Evolutionary conservation across 306 rosid genomes (phyloP).

Genomic region (Sechiopsis laciniata): DNA sequence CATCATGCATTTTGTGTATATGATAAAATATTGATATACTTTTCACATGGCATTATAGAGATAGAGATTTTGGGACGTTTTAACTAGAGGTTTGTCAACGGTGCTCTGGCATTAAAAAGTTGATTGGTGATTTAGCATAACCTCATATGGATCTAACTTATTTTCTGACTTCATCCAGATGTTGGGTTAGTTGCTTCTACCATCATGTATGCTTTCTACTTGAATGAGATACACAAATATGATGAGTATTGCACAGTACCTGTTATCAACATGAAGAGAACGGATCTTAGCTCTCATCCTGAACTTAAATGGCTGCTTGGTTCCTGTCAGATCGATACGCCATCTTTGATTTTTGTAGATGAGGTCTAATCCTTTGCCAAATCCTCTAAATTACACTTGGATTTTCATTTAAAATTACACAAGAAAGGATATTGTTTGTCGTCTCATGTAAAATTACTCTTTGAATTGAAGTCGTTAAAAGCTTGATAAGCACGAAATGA

Average conservation of each 20-base stretch:
- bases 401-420: not conserved
- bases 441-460: not conserved
- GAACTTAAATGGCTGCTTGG: constrained; percentile 78
- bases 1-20: not conserved
- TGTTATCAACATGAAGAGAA: constrained; percentile 65
- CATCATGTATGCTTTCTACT: constrained; percentile 73
- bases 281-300: constrained; percentile 51
- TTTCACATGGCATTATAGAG: not conserved
- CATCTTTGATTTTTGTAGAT: constrained; percentile 61
- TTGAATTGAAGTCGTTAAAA: not conserved
- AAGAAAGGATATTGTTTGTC: not conserved
- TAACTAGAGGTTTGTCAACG: too few relatives aligned
- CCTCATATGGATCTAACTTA: constrained; percentile 14
- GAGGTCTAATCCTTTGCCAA: constrained; percentile 47
- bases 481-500: not conserved
- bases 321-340: constrained; percentile 69
- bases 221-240: constrained; percentile 38
- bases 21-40: not conserved
- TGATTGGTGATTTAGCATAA: not conserved
- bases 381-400: not conserved
- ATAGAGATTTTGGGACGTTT: not conserved
- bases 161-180: constrained; percentile 37
- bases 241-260: constrained; percentile 62
- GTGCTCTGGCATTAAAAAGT: too few relatives aligned
- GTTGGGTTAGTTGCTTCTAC: constrained; percentile 64